phyloP scores from a whole-genome alignment of 1,284 basidiomycete species.

The Mycena citricolor region DNA sequence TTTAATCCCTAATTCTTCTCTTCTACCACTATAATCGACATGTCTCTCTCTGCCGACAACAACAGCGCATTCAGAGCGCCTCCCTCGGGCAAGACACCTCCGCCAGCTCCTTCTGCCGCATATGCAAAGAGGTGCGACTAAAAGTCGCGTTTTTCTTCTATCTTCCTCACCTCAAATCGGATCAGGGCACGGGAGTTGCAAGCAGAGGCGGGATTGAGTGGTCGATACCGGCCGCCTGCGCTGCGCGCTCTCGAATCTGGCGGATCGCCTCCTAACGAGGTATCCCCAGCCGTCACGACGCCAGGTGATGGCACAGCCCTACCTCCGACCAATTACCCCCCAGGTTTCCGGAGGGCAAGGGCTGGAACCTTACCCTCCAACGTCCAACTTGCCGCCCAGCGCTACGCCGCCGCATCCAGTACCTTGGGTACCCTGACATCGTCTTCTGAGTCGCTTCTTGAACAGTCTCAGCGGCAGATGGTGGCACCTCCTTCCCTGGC shows the following conservation, averaged over 20 bases:
- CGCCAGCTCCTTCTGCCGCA: conserved; percentile 85
- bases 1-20: conserved; percentile 88
- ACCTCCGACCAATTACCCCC: conserved; percentile 70
- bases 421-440: conserved; percentile 52
- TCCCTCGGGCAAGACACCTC: conserved; percentile 80
- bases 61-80: conserved; percentile 73
- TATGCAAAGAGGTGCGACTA: conserved; percentile 85
- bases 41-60: conserved; percentile 84
- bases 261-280: conserved; percentile 71
- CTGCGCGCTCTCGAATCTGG: conserved; percentile 69
- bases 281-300: conserved; percentile 49
- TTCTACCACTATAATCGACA: conserved; percentile 69
- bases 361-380: conserved; percentile 87
- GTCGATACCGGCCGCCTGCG: conserved; percentile 77
- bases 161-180: conserved; percentile 22
- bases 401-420: conserved; percentile 69
- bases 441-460: conserved; percentile 64
- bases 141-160: conserved; percentile 26
- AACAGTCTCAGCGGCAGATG: conserved; percentile 53
- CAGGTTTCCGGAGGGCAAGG: conserved; percentile 83
- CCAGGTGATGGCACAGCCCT: conserved; percentile 56
- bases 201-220: conserved; percentile 65
- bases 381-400: conserved; percentile 81
- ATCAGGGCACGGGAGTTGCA: conserved; percentile 78
- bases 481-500: conserved; percentile 46